A percentile compares a stretch with the other conserved stretches of the same genome.
Conservation (phyloP, 75 land plant species). For the Selaginella moellendorffii region DNA sequence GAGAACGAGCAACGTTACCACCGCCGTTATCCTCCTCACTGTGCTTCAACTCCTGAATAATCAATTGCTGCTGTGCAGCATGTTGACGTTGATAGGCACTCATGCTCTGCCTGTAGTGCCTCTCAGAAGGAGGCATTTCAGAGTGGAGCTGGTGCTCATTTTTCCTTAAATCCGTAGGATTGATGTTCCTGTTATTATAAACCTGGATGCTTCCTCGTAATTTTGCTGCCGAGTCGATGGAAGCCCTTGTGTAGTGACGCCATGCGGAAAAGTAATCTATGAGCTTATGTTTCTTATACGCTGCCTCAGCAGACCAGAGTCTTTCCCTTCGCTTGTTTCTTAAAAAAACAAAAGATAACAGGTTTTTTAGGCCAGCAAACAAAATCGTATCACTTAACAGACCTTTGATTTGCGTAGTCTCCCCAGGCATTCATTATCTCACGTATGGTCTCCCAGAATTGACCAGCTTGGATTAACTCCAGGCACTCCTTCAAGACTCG, state of each 20-base stretch:
- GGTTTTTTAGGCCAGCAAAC: not conserved
- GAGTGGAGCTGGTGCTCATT: not conserved
- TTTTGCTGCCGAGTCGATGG: constrained; percentile 11
- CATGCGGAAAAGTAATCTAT: constrained; percentile 12
- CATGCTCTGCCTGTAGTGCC: constrained; percentile 1
- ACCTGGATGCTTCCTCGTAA: constrained; percentile 12
- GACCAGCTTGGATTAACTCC: constrained; percentile 3
- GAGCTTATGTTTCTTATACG: constrained; percentile 13
- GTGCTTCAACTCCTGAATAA: not conserved
- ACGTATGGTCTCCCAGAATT: not conserved
- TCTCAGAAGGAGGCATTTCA: not conserved
- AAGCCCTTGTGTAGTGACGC: constrained; percentile 10
- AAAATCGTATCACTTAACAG: not conserved
- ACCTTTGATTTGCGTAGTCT: constrained; percentile 13
- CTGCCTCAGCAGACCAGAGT: constrained; percentile 10
- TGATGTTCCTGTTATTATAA: constrained; percentile 1
- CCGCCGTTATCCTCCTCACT: not conserved
- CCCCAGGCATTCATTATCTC: constrained; percentile 6
- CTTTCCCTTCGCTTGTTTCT: constrained; percentile 10
- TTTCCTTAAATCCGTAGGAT: not conserved
- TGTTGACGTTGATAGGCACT: not conserved
- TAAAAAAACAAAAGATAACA: not conserved
- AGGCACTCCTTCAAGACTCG: constrained; percentile 8
- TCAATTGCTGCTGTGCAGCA: not conserved
- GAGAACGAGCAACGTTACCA: no score